A percentile compares a stretch with the other conserved stretches of the same genome.
These are phyloP conservation scores for Inga oerstediana DNA, from an alignment of 306 rosid genomes.

Conservation along the genomic window DNA sequence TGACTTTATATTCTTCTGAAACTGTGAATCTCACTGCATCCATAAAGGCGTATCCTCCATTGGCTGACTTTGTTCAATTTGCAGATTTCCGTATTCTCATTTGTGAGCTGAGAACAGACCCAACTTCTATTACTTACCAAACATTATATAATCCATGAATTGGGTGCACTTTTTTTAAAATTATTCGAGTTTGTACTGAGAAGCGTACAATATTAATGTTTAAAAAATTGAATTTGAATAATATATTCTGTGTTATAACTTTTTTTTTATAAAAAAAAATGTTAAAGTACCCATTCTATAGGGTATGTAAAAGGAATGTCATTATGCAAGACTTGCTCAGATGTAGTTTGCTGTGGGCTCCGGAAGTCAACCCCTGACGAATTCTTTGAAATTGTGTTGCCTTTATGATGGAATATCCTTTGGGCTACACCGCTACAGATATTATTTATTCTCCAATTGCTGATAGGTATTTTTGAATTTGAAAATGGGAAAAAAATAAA, in stretches of 20 bases:
- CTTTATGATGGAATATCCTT: neutral
- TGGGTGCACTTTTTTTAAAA: neutral
- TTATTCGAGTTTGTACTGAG: neutral
- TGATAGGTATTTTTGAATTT: neutral
- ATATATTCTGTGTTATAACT: too few relatives aligned
- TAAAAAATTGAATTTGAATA: neutral
- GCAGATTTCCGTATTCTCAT: slow-evolving; percentile 21
- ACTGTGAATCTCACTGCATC: slow-evolving; percentile 10
- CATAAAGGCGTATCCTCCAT: slow-evolving; percentile 29
- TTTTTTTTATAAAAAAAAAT: too few relatives aligned
- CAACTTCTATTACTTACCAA: neutral
- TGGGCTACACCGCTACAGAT: neutral
- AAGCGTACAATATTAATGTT: neutral
- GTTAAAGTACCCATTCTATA: too few relatives aligned
- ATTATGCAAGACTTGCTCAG: neutral
- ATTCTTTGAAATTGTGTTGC: neutral
- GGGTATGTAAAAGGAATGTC: neutral
- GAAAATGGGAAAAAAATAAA: neutral
- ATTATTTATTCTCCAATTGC: neutral
- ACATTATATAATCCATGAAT: neutral
- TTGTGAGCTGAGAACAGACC: neutral
- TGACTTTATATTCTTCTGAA: slow-evolving; percentile 5
- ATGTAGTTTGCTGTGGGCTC: neutral
- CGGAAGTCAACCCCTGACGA: neutral
- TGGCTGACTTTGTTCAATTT: slow-evolving; percentile 20